Percentiles rank a stretch among this genome's conserved stretches.
Evolutionary conservation across 352 stramenopile genomes (phyloP).

Genomic region (Phytophthora macrochlamydospora): DNA sequence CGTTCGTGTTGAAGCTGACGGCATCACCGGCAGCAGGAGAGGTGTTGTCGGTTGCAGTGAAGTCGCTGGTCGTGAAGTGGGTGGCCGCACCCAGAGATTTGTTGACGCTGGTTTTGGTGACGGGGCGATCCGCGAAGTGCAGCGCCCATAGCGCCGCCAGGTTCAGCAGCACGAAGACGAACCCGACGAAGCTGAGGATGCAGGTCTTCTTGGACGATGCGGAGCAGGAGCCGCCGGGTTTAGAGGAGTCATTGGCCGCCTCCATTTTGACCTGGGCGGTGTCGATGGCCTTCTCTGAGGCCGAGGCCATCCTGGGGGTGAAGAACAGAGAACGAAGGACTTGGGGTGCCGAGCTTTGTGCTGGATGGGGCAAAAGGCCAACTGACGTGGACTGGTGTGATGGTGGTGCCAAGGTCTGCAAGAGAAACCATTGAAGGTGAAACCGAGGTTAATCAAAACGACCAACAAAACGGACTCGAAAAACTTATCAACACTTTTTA

Average conservation of each 20-base stretch:
- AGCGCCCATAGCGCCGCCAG: conserved; percentile 64
- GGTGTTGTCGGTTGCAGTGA: conserved; percentile 23
- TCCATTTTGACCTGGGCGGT: conserved; percentile 54
- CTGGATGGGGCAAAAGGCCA: conserved; percentile 24
- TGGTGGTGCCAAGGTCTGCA: neutral
- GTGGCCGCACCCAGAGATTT: conserved; percentile 32
- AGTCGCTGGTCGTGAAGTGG: conserved; percentile 43
- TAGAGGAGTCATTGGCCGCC: neutral
- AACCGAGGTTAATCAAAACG: neutral
- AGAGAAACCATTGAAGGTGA: neutral
- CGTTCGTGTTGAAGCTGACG: conserved; percentile 45
- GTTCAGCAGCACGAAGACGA: conserved; percentile 68
- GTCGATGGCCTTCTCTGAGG: conserved; percentile 44
- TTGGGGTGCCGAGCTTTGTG: conserved; percentile 17
- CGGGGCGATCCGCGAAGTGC: conserved; percentile 60
- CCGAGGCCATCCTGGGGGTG: conserved; percentile 24
- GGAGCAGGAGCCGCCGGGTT: conserved; percentile 2
- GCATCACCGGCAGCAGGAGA: conserved; percentile 31
- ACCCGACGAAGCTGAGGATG: conserved; percentile 37
- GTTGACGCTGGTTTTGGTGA: conserved; percentile 8
- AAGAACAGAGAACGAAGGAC: conserved; percentile 2
- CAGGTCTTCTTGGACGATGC: conserved; percentile 13
- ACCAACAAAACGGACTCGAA: too few species aligned
- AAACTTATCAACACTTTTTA: neutral
- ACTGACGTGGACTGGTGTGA: conserved; percentile 14